Evolutionary conservation across 2,329 filamentous ascomycete genomes (phyloP).

Genomic region (Teratosphaeriaceae sp.): DNA sequence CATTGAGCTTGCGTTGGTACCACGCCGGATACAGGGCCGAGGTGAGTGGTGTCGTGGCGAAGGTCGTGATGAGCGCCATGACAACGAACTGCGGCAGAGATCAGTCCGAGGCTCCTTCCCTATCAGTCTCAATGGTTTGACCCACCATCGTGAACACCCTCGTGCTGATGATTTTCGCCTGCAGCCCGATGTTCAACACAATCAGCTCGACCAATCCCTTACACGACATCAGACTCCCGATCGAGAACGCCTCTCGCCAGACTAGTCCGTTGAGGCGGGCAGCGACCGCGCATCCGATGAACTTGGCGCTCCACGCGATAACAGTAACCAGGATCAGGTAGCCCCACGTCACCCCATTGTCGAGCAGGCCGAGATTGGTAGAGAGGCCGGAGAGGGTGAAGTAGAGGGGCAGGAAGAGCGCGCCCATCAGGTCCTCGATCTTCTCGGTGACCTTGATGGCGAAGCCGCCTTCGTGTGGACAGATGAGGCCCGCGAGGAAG

Average conservation of each 20-base stretch:
- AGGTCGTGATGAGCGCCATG: conserved; percentile 85
- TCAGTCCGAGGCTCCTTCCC: no score
- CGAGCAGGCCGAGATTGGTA: conserved; percentile 77
- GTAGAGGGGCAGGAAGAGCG: conserved; percentile 81
- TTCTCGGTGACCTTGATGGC: conserved; percentile 89
- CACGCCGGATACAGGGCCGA: conserved; percentile 66
- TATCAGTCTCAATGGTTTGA: no score
- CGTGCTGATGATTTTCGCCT: conserved; percentile 74
- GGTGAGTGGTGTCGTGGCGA: conserved; percentile 72
- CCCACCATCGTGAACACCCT: conserved; percentile 90
- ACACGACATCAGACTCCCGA: conserved; percentile 91
- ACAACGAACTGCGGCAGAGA: no score
- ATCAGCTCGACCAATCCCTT: conserved; percentile 94
- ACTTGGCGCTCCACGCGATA: conserved; percentile 79
- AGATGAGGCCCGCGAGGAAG: conserved; percentile 83
- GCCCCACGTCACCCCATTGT: conserved; percentile 77
- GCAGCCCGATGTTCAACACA: conserved; percentile 79
- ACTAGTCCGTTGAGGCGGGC: conserved; percentile 69
- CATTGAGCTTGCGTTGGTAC: conserved; percentile 67
- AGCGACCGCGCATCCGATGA: conserved; percentile 73
- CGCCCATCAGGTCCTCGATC: conserved; percentile 82
- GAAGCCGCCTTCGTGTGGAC: conserved; percentile 83
- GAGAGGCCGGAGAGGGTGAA: conserved; percentile 87
- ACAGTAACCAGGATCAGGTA: conserved; percentile 80
- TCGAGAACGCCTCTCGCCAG: conserved; percentile 84